Evolutionary conservation across 257 asterid genomes (phyloP).

Genomic region (Fraxinus cuspidata): DNA sequence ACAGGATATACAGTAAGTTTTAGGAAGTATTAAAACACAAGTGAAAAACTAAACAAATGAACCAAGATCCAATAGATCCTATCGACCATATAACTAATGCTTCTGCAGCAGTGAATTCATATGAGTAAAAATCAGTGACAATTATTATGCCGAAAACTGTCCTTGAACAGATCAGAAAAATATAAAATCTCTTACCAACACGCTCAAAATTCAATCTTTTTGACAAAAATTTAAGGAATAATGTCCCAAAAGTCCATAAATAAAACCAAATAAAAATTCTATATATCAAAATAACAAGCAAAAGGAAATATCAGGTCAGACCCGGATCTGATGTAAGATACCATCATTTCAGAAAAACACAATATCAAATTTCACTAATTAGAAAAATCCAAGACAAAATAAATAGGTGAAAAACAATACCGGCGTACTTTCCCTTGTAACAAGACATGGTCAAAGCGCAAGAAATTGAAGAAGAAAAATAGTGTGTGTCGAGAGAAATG

Average conservation of each 20-base stretch:
- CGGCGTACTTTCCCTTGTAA: constrained; percentile 79
- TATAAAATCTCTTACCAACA: background rate
- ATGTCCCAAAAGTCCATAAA: background rate
- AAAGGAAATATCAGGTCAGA: background rate
- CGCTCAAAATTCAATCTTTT: background rate
- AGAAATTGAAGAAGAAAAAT: background rate
- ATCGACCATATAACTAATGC: background rate
- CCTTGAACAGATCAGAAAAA: background rate
- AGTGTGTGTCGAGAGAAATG: background rate
- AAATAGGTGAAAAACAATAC: constrained; percentile 27
- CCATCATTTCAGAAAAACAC: constrained; percentile 3
- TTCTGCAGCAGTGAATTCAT: background rate
- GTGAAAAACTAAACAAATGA: too few relatives aligned
- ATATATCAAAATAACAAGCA: constrained; percentile 21
- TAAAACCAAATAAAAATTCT: background rate
- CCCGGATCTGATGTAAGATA: background rate
- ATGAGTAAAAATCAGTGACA: background rate
- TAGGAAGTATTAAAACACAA: too few relatives aligned
- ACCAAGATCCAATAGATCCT: too few relatives aligned
- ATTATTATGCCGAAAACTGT: background rate
- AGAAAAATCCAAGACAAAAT: background rate
- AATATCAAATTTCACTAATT: background rate
- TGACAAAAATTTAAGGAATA: background rate
- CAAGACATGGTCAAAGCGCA: constrained; percentile 57
- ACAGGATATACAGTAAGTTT: background rate